A percentile compares a stretch with the other conserved stretches of the same genome.
These are phyloP conservation scores for Rutstroemia sp. DNA, from an alignment of 2,329 filamentous ascomycete genomes.

Conservation along the genomic window DNA sequence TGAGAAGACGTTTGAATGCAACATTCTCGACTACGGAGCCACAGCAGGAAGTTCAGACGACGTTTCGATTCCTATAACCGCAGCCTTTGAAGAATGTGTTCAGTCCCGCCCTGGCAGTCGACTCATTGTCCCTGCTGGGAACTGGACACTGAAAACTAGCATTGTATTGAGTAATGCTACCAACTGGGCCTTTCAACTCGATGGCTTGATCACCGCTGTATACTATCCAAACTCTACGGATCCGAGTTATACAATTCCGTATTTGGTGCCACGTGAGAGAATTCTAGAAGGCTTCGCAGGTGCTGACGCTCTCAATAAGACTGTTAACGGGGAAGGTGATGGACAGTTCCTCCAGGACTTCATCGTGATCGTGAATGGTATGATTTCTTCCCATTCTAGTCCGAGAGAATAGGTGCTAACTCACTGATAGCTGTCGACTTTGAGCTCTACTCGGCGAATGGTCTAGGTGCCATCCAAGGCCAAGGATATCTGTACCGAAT, in stretches of 20 bases:
- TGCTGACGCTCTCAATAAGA: slow-evolving; percentile 24
- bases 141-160: slow-evolving; percentile 41
- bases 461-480: slow-evolving; percentile 44
- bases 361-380: slow-evolving; percentile 39
- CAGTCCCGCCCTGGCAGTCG: slow-evolving; percentile 6
- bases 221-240: slow-evolving; percentile 1
- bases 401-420: slow-evolving; percentile 9
- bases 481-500: slow-evolving; percentile 40
- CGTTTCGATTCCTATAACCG: slow-evolving; percentile 25
- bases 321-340: slow-evolving; percentile 15
- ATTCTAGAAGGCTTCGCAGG: slow-evolving; percentile 28
- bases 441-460: slow-evolving; percentile 45
- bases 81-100: slow-evolving; percentile 27
- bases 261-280: not conserved
- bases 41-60: slow-evolving; percentile 29
- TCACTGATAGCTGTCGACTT: slow-evolving; percentile 37
- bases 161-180: slow-evolving; percentile 39
- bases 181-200: slow-evolving; percentile 43
- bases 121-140: slow-evolving; percentile 21
- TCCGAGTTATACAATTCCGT: not conserved
- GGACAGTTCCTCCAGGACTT: slow-evolving; percentile 34
- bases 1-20: slow-evolving; percentile 27
- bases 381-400: not conserved
- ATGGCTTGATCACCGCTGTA: slow-evolving; percentile 44
- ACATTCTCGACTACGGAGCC: slow-evolving; percentile 29